phyloP scores from a whole-genome alignment of 805 yeast species.

The Candida palmyrensis region DNA sequence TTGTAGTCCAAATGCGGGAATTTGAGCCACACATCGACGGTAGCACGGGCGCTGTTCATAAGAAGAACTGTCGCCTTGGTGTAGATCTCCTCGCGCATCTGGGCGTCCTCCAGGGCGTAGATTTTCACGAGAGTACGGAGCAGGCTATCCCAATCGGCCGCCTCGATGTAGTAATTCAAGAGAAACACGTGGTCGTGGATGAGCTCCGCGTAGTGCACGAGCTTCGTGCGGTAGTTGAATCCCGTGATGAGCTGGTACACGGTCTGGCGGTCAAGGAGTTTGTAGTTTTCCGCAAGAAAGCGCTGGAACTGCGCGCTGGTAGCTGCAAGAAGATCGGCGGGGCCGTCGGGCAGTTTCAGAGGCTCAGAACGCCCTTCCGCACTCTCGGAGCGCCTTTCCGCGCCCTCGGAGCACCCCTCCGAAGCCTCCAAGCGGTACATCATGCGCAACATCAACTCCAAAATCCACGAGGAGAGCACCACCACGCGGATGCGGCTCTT shows the following conservation, averaged over 20 bases:
- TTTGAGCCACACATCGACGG: conserved; percentile 77
- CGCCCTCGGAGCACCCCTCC: conserved; percentile 1
- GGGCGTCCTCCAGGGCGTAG: conserved; percentile 31
- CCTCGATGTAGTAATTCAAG: conserved; percentile 60
- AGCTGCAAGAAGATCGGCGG: too few relatives aligned
- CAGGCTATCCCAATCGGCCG: conserved; percentile 71
- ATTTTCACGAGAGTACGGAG: conserved; percentile 50
- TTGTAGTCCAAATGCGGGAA: conserved; percentile 50
- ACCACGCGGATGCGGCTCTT: conserved; percentile 29
- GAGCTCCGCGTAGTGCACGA: conserved; percentile 62
- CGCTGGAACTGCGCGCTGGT: conserved; percentile 24
- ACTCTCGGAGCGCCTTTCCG: conserved; percentile 2
- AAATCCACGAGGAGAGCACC: conserved; percentile 61
- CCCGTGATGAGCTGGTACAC: conserved; percentile 66
- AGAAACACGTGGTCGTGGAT: conserved; percentile 68
- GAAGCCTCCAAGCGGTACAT: conserved; percentile 35
- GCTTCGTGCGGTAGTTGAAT: conserved; percentile 59
- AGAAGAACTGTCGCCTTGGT: conserved; percentile 65
- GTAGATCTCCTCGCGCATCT: conserved; percentile 42
- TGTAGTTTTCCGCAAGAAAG: conserved; percentile 48
- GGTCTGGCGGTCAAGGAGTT: conserved; percentile 57
- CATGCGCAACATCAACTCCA: conserved; percentile 50
- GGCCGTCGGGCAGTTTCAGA: too few relatives aligned
- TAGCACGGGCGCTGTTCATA: conserved; percentile 59
- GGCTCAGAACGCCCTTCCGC: conserved; percentile 4